phyloP scores from a whole-genome alignment of 2,329 filamentous ascomycete species.

The Calonectria hawksworthii region DNA sequence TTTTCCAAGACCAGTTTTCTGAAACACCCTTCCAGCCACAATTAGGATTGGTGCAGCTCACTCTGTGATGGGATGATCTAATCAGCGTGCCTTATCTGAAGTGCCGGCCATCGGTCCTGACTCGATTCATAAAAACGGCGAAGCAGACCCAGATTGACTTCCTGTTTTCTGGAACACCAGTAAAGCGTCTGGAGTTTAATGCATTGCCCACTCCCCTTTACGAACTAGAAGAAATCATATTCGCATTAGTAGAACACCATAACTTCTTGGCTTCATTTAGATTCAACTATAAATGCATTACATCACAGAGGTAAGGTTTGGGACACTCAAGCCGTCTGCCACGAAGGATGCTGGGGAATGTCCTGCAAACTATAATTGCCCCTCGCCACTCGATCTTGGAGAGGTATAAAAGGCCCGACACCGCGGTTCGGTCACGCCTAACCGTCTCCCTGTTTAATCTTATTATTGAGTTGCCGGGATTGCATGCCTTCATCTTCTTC shows the following conservation, averaged over 20 bases:
- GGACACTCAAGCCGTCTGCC: not conserved
- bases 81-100: no score
- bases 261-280: not conserved
- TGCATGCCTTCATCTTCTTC: not conserved
- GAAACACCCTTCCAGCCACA: no score
- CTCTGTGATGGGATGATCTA: no score
- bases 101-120: not conserved
- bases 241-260: not conserved
- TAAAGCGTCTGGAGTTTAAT: not conserved
- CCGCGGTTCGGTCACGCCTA: not conserved
- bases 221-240: no score
- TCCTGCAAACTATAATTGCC: not conserved
- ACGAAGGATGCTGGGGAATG: not conserved
- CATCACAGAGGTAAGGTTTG: not conserved
- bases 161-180: not conserved
- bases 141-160: not conserved
- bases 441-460: not conserved
- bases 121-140: not conserved
- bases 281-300: not conserved
- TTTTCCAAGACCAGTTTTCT: no score
- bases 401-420: not conserved
- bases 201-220: not conserved
- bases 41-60: no score
- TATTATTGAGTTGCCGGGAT: not conserved
- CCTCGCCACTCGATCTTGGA: not conserved